Conservation (phyloP, 805 yeast genomes). For the Yarrowia alimentaria region DNA sequence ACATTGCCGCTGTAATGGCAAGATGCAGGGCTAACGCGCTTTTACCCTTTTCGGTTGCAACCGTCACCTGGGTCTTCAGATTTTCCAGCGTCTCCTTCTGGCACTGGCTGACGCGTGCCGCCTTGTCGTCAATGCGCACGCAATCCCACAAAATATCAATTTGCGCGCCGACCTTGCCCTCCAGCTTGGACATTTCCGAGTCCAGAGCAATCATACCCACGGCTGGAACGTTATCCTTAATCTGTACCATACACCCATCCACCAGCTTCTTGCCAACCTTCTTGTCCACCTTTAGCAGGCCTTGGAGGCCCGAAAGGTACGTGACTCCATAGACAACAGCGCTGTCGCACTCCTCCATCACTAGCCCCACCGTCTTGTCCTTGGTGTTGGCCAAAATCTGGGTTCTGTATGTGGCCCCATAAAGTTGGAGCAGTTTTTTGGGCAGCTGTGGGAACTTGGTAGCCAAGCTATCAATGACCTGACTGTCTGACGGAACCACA, state of each 20-base stretch:
- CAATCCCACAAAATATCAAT: conserved; percentile 10
- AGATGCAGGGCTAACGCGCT: conserved; percentile 24
- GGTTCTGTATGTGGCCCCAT: conserved; percentile 5
- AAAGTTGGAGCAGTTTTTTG: conserved; percentile 15
- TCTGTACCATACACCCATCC: conserved; percentile 19
- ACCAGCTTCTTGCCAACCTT: conserved; percentile 27
- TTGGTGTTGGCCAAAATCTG: conserved; percentile 4
- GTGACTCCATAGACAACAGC: conserved; percentile 3
- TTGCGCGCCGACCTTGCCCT: conserved; percentile 14
- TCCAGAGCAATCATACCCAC: conserved; percentile 23
- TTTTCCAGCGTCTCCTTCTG: conserved; percentile 4
- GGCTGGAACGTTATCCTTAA: conserved; percentile 22
- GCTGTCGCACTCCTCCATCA: conserved; percentile 15
- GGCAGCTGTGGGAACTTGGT: conserved; percentile 17
- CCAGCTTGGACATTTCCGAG: conserved; percentile 28
- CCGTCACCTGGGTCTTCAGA: conserved; percentile 19
- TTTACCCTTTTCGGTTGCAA: conserved; percentile 19
- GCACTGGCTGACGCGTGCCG: conserved; percentile 19
- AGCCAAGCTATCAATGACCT: conserved; percentile 2
- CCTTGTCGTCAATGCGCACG: conserved; percentile 21
- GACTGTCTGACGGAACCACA: conserved; percentile 10
- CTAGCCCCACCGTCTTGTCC: conserved; percentile 4
- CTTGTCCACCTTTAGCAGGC: conserved; percentile 13
- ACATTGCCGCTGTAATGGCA: conserved; percentile 19
- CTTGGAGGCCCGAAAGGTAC: conserved; percentile 11